phyloP scores from a whole-genome alignment of 2,329 filamentous ascomycete species.

The Verruconis gallopava region DNA sequence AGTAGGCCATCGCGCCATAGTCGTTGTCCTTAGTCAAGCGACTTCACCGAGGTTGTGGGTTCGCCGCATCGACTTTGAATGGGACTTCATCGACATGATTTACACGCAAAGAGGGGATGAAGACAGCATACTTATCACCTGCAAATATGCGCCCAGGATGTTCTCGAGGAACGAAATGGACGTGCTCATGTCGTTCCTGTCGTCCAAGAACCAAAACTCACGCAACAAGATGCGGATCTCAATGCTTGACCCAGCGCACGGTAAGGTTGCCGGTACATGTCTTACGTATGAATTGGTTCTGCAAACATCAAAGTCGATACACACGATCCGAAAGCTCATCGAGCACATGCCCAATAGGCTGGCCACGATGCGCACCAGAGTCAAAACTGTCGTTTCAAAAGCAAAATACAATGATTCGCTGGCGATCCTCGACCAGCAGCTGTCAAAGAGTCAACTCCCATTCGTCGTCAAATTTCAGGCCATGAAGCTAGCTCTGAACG shows the following conservation, averaged over 20 bases:
- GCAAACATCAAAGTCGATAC: background rate
- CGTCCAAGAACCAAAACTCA: background rate
- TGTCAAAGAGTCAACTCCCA: conserved; percentile 1
- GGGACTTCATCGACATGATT: background rate
- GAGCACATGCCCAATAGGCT: background rate
- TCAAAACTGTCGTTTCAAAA: background rate
- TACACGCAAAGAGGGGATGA: background rate
- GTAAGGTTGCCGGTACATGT: background rate
- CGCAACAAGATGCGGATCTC: background rate
- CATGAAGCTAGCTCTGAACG: conserved; percentile 3
- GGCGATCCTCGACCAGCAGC: background rate
- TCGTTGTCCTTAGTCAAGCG: background rate
- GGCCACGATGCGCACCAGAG: background rate
- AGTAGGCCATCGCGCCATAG: background rate
- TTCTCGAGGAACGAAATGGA: background rate
- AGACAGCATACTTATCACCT: background rate
- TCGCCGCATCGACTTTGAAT: background rate
- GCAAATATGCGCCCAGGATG: background rate
- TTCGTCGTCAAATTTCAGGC: conserved; percentile 10
- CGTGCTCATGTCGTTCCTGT: background rate
- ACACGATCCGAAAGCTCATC: background rate
- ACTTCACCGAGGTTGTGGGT: background rate
- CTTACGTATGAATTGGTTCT: background rate
- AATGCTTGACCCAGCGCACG: background rate
- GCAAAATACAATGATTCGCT: background rate